These are phyloP conservation scores for Chiua virens DNA, from an alignment of 768 basidiomycete genomes.

Conservation along the genomic window DNA sequence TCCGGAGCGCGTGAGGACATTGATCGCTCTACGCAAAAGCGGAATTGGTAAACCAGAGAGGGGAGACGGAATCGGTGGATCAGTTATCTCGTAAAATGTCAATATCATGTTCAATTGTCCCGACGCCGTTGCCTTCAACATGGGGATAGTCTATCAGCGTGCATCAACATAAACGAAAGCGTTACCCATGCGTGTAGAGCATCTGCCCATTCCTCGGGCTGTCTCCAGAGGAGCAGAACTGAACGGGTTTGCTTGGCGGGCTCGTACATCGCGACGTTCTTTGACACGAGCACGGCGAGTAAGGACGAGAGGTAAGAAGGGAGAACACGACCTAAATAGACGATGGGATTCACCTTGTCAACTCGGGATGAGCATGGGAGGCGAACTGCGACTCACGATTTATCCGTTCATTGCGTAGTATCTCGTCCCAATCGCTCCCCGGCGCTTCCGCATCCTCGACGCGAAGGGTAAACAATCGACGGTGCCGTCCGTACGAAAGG, in stretches of 20 bases:
- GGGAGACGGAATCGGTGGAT: slow-evolving; percentile 69
- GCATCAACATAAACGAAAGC: background rate
- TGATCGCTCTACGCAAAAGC: slow-evolving; percentile 70
- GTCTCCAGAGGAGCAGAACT: slow-evolving; percentile 71
- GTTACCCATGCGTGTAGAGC: slow-evolving; percentile 76
- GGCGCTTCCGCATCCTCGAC: slow-evolving; percentile 71
- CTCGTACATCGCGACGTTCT: slow-evolving; percentile 68
- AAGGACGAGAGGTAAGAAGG: slow-evolving; percentile 61
- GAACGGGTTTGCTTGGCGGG: slow-evolving; percentile 72
- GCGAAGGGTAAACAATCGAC: slow-evolving; percentile 60
- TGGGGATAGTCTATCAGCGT: slow-evolving; percentile 4
- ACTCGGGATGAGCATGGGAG: background rate
- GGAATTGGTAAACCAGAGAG: slow-evolving; percentile 67
- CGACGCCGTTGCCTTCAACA: slow-evolving; percentile 62
- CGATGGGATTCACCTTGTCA: background rate
- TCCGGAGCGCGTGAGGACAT: slow-evolving; percentile 59
- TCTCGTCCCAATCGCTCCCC: slow-evolving; percentile 76
- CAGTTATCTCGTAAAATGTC: slow-evolving; percentile 84
- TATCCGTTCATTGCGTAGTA: slow-evolving; percentile 74
- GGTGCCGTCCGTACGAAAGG: slow-evolving; percentile 69
- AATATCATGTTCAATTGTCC: slow-evolving; percentile 83
- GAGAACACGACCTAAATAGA: slow-evolving; percentile 52
- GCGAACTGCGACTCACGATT: slow-evolving; percentile 60
- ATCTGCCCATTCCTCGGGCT: slow-evolving; percentile 87
- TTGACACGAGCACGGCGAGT: slow-evolving; percentile 58